Evolutionary conservation across 1,284 basidiomycete species (phyloP).

Genomic region (Cryptococcus sp.): DNA sequence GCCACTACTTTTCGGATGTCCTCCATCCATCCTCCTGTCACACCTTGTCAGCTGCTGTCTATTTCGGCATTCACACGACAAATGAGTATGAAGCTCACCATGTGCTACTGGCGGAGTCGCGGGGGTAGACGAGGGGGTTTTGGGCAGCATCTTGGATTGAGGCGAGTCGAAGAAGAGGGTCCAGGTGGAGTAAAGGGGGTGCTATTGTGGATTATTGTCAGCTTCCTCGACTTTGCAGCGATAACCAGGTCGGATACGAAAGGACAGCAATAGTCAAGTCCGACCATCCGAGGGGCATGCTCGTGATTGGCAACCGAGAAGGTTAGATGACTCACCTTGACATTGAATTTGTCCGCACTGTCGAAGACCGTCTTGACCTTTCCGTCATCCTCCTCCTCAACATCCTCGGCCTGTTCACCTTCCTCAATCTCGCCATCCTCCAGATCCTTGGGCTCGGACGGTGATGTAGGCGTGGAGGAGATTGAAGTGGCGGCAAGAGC

Average conservation of each 20-base stretch:
- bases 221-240: too few relatives aligned
- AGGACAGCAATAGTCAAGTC: too few relatives aligned
- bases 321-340: constrained; percentile 64
- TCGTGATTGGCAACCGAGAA: background rate
- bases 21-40: constrained; percentile 89
- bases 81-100: constrained; percentile 57
- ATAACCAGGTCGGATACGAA: too few relatives aligned
- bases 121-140: constrained; percentile 78
- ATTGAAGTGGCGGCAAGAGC: constrained; percentile 43
- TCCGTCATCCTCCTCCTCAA: constrained; percentile 44
- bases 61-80: constrained; percentile 47
- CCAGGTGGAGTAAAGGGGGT: constrained; percentile 90
- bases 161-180: constrained; percentile 97
- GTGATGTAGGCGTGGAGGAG: constrained; percentile 21
- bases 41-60: constrained; percentile 6
- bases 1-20: constrained; percentile 91
- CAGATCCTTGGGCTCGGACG: constrained; percentile 32
- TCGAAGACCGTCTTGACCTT: constrained; percentile 80
- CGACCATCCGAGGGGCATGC: too few relatives aligned
- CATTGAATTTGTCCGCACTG: constrained; percentile 84
- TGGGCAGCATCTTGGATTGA: constrained; percentile 79
- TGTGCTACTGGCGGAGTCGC: constrained; percentile 61
- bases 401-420: constrained; percentile 27
- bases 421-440: constrained; percentile 48
- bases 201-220: constrained; percentile 57